Base-by-base conservation (phyloP, 2,329 filamentous ascomycete species). In the Alternaria longipes region DNA sequence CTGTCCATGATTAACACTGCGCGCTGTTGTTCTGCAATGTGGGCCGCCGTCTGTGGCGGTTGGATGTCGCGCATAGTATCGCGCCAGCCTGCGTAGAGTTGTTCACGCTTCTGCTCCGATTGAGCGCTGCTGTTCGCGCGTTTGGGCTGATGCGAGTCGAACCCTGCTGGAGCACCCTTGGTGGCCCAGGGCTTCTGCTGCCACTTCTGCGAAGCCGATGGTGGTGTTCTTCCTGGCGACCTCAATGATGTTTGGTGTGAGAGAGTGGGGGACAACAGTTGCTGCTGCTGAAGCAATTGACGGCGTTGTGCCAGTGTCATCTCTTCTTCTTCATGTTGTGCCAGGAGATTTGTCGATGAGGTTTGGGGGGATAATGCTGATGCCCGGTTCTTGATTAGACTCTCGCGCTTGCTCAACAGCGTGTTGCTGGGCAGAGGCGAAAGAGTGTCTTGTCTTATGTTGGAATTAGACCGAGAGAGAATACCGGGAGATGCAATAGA, bases 241-340 rank as follows among this genome's bases (percentile, higher is more conserved):
- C 60, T 51, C 2, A 64, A 6, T 2, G 67, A 61, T 5, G 60
- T 16, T 41, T 67, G 65, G 12, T 66, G 52, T n/a, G 63, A 62
- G 24, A 66, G 51, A 18, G 45, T 24, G 5, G 63, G 56, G n/a
- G 66, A 55, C 22, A 59, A 54, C 14, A 59, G 42, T 42, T 74
- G 70, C 28, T 78, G 73, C 18, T 72, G 63, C 61, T 81, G 78
- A 11, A 82, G 74, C 16, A 79, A 54, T 16, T 74, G 72, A 62
- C 77, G 72, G 54, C 91, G 88, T 69, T 91, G 87, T 42, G 87
- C 90, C 18, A 95, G 83, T 0, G 91, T 89, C 66, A 94, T 83
- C 57, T 93, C 87, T 62, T 94, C 91, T 1, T 84, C 81, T 68
- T 75, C 41, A 62, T 64, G 58, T 42, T 63, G 68, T 18, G 57